Conservation (phyloP, 129 eudicot species). For the Mikania micrantha region DNA sequence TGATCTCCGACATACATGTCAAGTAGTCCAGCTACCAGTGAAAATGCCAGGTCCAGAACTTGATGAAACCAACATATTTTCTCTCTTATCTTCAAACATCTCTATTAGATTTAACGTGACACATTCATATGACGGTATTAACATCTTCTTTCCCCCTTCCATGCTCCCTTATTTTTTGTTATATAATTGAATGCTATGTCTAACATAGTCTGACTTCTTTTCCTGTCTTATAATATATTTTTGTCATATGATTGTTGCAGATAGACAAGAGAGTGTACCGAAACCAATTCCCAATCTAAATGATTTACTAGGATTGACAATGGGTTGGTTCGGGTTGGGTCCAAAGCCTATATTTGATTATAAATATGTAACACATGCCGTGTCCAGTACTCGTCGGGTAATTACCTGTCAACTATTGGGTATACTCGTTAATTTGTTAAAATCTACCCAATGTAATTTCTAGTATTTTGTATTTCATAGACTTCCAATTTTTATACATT, state of each 20-base stretch:
- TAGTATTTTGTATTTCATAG: too few species aligned
- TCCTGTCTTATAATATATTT: neutral
- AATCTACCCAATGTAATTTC: too few species aligned
- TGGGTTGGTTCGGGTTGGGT: too few species aligned
- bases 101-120: slow-evolving; percentile 10
- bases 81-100: neutral
- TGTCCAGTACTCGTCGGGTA: too few species aligned
- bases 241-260: neutral
- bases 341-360: too few species aligned
- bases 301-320: too few species aligned
- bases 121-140: slow-evolving; percentile 8
- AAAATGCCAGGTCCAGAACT: neutral
- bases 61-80: slow-evolving; percentile 7
- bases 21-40: neutral
- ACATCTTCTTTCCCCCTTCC: neutral
- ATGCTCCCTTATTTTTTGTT: neutral
- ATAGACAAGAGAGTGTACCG: neutral
- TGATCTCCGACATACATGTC: neutral
- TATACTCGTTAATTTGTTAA: too few species aligned
- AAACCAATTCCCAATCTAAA: neutral
- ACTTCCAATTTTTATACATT: too few species aligned
- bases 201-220: too few species aligned
- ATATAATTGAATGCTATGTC: neutral
- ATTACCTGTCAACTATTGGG: too few species aligned
- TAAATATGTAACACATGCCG: too few species aligned